phyloP scores from a whole-genome alignment of 1,139 yeast genomes.

The Yarrowia galli region DNA sequence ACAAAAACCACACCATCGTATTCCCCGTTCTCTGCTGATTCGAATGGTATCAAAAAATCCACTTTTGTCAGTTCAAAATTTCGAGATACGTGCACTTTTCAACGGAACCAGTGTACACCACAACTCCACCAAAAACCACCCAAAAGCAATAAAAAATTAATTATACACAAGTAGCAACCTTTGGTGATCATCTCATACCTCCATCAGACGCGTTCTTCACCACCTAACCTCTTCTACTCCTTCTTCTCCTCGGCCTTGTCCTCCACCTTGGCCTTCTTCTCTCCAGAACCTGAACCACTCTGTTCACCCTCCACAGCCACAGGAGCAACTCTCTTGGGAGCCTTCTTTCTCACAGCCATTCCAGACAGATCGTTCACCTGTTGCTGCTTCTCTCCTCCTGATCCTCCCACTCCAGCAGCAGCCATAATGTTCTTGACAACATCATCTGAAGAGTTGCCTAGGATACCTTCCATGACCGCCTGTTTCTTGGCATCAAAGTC shows the following conservation, averaged over 20 bases:
- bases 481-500: conserved; percentile 63
- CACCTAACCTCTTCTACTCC: conserved; percentile 7
- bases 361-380: conserved; percentile 60
- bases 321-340: conserved; percentile 35
- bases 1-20: too few species aligned
- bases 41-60: too few species aligned
- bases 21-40: too few species aligned
- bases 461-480: conserved; percentile 65
- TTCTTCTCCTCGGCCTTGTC: conserved; percentile 22
- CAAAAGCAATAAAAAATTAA: not conserved
- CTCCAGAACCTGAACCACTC: not conserved
- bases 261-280: conserved; percentile 29
- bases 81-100: too few species aligned
- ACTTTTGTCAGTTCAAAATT: too few species aligned
- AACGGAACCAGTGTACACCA: too few species aligned
- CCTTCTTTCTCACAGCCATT: conserved; percentile 34
- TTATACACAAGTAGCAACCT: not conserved
- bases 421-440: conserved; percentile 73
- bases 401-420: conserved; percentile 69
- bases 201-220: not conserved
- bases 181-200: too few species aligned
- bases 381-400: conserved; percentile 67
- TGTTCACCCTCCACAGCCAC: not conserved
- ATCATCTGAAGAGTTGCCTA: conserved; percentile 67
- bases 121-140: too few species aligned